These are phyloP conservation scores for Bjerkandera adusta DNA, from an alignment of 1,284 basidiomycete genomes.

Conservation along the genomic window DNA sequence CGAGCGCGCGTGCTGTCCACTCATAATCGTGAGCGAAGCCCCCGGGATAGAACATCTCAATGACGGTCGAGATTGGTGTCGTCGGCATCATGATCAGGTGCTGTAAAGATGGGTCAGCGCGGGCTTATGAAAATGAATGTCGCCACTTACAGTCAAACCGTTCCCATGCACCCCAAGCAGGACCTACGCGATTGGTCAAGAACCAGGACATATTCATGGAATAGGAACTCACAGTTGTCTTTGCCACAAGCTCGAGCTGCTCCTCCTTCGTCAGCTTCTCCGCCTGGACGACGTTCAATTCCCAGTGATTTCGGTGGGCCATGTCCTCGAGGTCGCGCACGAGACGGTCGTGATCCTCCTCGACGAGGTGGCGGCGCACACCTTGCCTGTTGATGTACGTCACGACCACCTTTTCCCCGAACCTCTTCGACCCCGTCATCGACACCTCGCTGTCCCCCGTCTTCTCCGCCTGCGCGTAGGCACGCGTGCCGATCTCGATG, in stretches of 20 bases:
- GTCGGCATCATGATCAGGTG: slow-evolving; percentile 78
- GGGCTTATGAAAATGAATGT: neutral
- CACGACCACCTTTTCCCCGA: slow-evolving; percentile 47
- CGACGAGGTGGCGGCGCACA: slow-evolving; percentile 51
- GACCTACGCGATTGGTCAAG: slow-evolving; percentile 42
- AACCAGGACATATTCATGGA: neutral
- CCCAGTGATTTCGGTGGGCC: slow-evolving; percentile 53
- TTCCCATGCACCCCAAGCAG: slow-evolving; percentile 81
- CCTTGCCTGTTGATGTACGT: slow-evolving; percentile 77
- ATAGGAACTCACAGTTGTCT: slow-evolving; percentile 55
- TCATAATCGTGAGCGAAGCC: slow-evolving; percentile 85
- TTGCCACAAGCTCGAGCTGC: slow-evolving; percentile 59
- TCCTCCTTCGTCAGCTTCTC: slow-evolving; percentile 71
- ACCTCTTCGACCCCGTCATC: slow-evolving; percentile 7
- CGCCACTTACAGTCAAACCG: slow-evolving; percentile 52
- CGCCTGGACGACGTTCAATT: slow-evolving; percentile 63
- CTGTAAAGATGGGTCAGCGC: slow-evolving; percentile 10
- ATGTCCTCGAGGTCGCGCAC: slow-evolving; percentile 56
- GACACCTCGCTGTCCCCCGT: slow-evolving; percentile 10
- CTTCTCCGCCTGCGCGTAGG: slow-evolving; percentile 18
- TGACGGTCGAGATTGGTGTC: slow-evolving; percentile 62
- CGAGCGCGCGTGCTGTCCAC: slow-evolving; percentile 68
- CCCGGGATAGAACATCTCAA: slow-evolving; percentile 78
- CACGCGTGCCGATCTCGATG: slow-evolving; percentile 27
- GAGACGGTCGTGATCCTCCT: slow-evolving; percentile 57